Percentiles rank a stretch among this genome's conserved stretches.
phyloP scores from a whole-genome alignment of 164 flowering plant genomes.

The Litsea cubeba region DNA sequence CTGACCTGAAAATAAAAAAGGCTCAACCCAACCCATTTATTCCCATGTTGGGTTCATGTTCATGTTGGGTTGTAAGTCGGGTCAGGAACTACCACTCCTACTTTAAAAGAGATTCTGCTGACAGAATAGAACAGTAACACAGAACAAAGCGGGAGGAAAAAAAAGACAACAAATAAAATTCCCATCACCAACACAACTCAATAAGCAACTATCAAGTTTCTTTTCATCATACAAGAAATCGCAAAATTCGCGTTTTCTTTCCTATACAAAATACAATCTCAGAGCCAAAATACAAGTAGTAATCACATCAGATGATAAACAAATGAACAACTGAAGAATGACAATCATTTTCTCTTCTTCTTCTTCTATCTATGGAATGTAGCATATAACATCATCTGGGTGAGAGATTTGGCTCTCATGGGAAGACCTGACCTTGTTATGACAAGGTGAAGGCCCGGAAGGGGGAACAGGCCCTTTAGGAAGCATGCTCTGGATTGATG shows the following conservation, averaged over 20 bases:
- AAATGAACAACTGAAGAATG: not conserved
- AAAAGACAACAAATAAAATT: too few relatives aligned
- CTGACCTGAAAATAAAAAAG: too few relatives aligned
- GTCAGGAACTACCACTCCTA: too few relatives aligned
- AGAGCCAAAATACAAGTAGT: not conserved
- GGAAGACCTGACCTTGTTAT: slow-evolving; percentile 20
- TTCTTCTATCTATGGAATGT: not conserved
- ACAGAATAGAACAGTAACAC: too few relatives aligned
- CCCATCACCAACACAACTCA: too few relatives aligned
- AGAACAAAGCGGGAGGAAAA: too few relatives aligned
- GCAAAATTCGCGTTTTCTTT: not conserved
- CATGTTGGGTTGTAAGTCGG: too few relatives aligned
- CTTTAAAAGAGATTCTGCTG: too few relatives aligned
- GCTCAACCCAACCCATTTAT: too few relatives aligned
- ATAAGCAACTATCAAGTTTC: too few relatives aligned
- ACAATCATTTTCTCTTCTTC: not conserved
- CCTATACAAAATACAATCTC: not conserved
- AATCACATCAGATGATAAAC: not conserved
- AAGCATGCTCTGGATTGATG: slow-evolving; percentile 16
- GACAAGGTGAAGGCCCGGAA: slow-evolving; percentile 45
- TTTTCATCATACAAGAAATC: not conserved
- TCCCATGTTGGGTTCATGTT: too few relatives aligned
- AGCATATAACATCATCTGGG: slow-evolving; percentile 9
- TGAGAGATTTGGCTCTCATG: not conserved
- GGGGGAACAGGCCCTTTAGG: slow-evolving; percentile 48